Evolutionary conservation across 192 early-diverging fungal genomes (phyloP).

Genomic region (Entomortierella parvispora): DNA sequence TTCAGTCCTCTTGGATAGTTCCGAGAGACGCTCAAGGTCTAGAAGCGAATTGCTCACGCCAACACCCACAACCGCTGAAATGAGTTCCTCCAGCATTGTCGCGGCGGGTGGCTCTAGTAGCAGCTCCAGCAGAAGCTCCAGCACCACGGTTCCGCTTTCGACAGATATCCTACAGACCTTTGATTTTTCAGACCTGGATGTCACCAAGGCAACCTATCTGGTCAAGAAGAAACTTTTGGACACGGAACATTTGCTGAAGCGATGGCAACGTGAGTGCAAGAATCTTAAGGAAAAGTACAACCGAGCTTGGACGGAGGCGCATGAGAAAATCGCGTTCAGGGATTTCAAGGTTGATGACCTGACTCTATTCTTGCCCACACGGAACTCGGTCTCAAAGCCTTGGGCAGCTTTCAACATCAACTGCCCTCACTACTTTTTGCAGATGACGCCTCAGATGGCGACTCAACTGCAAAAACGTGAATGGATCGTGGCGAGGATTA

Average conservation of each 20-base stretch:
- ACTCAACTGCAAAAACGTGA: slow-evolving; percentile 53
- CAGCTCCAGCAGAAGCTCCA: slow-evolving; percentile 24
- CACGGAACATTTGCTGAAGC: slow-evolving; percentile 43
- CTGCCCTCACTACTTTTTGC: slow-evolving; percentile 64
- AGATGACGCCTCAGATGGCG: slow-evolving; percentile 46
- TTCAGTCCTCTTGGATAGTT: slow-evolving; percentile 32
- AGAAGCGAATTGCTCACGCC: slow-evolving; percentile 6
- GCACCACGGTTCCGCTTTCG: slow-evolving; percentile 33
- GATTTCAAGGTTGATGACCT: slow-evolving; percentile 69
- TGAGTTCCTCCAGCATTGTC: neutral
- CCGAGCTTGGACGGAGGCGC: slow-evolving; percentile 35
- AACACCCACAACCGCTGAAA: neutral
- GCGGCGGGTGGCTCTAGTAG: neutral
- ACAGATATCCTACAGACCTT: slow-evolving; percentile 33
- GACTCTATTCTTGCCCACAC: slow-evolving; percentile 64
- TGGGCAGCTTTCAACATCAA: slow-evolving; percentile 71
- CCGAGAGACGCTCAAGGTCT: slow-evolving; percentile 19
- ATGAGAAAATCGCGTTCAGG: slow-evolving; percentile 67
- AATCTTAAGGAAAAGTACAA: slow-evolving; percentile 60
- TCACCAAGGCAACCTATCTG: slow-evolving; percentile 20
- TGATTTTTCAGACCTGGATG: slow-evolving; percentile 32
- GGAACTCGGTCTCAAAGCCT: slow-evolving; percentile 61
- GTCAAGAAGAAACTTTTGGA: slow-evolving; percentile 48
- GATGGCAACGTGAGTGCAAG: slow-evolving; percentile 52
- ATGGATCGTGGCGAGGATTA: slow-evolving; percentile 64